Conservation (phyloP, 495 filamentous ascomycete genomes). For the Glarea lozoyensis region DNA sequence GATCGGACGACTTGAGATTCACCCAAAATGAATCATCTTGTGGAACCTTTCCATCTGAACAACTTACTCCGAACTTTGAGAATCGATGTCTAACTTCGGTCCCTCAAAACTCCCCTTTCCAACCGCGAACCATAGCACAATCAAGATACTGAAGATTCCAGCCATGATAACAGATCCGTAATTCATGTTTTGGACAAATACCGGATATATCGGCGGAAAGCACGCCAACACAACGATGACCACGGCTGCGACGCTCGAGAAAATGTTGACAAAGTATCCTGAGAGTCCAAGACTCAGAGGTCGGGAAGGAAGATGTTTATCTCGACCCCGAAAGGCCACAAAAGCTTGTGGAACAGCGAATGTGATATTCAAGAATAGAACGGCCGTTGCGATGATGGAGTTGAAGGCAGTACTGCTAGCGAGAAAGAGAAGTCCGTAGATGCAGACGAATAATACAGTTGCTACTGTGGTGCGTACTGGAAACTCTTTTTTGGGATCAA, state of each 20-base stretch:
- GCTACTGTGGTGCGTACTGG: background rate
- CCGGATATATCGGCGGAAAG: slow-evolving; percentile 24
- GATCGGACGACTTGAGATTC: too few relatives aligned
- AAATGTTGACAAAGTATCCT: slow-evolving; percentile 18
- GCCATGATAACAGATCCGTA: slow-evolving; percentile 24
- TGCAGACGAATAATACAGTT: too few relatives aligned
- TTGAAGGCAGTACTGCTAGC: slow-evolving; percentile 38
- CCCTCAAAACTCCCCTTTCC: background rate
- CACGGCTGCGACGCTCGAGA: slow-evolving; percentile 24
- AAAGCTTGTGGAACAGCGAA: slow-evolving; percentile 34
- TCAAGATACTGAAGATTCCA: slow-evolving; percentile 19
- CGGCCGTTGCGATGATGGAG: slow-evolving; percentile 31
- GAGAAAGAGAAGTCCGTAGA: slow-evolving; percentile 36
- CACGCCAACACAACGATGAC: slow-evolving; percentile 25
- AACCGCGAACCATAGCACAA: slow-evolving; percentile 18
- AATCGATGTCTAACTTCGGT: background rate
- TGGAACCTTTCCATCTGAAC: too few relatives aligned
- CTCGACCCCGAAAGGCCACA: slow-evolving; percentile 22
- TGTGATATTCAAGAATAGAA: slow-evolving; percentile 33
- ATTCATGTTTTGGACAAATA: slow-evolving; percentile 24
- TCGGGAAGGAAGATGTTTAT: slow-evolving; percentile 18
- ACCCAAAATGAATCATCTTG: too few relatives aligned
- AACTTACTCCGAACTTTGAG: too few relatives aligned
- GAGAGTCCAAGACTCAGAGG: slow-evolving; percentile 22
- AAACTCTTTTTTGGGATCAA: background rate